Evolutionary conservation across 2,329 filamentous ascomycete genomes (phyloP), one percentile per base, ranked within the genome.

Genomic region (Teratosphaeriaceae sp.): DNA sequence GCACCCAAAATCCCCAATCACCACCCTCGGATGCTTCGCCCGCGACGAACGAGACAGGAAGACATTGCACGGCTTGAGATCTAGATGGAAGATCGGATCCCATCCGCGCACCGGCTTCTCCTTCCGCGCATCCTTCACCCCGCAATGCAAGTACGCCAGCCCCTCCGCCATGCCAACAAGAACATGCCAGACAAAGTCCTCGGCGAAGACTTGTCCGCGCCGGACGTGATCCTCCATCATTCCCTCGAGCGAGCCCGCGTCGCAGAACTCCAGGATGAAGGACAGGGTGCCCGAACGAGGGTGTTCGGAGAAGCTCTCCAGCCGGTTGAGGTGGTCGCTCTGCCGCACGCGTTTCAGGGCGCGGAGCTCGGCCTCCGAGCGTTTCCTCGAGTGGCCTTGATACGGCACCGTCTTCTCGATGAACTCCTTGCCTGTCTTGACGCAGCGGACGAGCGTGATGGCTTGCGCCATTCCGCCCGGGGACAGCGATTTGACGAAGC

Each of bases 81-180:
- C 44, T 29, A 50, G 42, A 35, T 55, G 51, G 33, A 36, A 48
- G 34, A 55, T 47, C 19, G 44, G 35, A 15, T 49, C 40, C 53
- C 53, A 54, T 9, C 11, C n/a, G 12, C 5, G 18, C 21, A 15
- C 16, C n/a, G 24, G 20, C 18, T 20, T 19, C 12, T 36, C 40
- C 22, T 26, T 37, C 3, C 12, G 16, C 18, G 22, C 7, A 24
- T 43, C 44, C 15, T 12, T 19, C 30, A 49, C 24, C 6, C 53
- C 53, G 20, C 47, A 35, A 24, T 56, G 53, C 84, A 50, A 37
- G 26, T 45, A 48, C 7, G 36, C 42, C 6, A 56, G 42, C 5
- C 45, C 52, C 19, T 45, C 42, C 2, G 51, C 39, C 5, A 54
- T 15, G 21, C 47, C 39, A 6, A 21, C 30, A 5, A 55, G 38